A percentile compares a stretch with the other conserved stretches of the same genome.
These are phyloP conservation scores for Dictyostelium capitatum DNA, from an alignment of 78 protist genomes.

Conservation along the genomic window DNA sequence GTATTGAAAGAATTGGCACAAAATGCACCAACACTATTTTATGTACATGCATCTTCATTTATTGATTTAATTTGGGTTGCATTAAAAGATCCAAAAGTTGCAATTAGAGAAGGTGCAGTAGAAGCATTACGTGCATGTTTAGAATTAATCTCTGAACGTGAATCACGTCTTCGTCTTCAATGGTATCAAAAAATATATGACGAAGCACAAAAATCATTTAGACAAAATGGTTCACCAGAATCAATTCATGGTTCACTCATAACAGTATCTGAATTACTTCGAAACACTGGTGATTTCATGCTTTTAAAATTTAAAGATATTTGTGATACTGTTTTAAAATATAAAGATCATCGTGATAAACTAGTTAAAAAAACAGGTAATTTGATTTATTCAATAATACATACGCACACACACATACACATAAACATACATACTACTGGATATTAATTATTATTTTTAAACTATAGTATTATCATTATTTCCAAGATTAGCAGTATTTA, in stretches of 20 bases:
- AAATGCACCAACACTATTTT: conserved; percentile 85
- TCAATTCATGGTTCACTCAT: conserved; percentile 72
- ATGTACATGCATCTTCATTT: conserved; percentile 63
- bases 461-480: conserved; percentile 48
- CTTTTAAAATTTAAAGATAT: conserved; percentile 62
- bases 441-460: neutral
- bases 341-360: conserved; percentile 76
- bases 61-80: conserved; percentile 80
- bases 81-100: conserved; percentile 49
- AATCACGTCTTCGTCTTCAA: conserved; percentile 50
- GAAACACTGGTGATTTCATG: conserved; percentile 82
- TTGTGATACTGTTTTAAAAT: conserved; percentile 63
- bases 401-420: too few species aligned
- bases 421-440: too few species aligned
- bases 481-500: conserved; percentile 77
- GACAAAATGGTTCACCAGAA: conserved; percentile 62
- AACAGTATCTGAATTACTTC: conserved; percentile 44
- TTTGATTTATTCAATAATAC: too few species aligned
- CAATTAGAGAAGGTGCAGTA: conserved; percentile 76
- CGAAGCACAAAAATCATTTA: conserved; percentile 76
- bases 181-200: conserved; percentile 83
- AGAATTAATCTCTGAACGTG: conserved; percentile 69
- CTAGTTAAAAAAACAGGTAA: conserved; percentile 75
- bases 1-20: conserved; percentile 79
- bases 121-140: conserved; percentile 80